Base-by-base conservation (phyloP, 2,329 filamentous ascomycete genomes). In the Trichophyton schoenleinii region DNA sequence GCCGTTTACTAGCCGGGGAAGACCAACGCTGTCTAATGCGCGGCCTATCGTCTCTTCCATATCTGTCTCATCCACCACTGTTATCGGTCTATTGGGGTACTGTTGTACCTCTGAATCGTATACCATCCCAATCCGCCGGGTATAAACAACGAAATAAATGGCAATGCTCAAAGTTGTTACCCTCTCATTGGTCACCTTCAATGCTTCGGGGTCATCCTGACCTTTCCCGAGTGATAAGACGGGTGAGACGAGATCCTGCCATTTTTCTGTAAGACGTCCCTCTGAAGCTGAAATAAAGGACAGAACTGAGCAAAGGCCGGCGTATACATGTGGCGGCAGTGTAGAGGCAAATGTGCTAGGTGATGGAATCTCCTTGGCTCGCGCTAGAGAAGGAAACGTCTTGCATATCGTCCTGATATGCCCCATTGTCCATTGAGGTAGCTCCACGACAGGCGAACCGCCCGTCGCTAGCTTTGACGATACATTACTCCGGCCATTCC, bases 341-440 rank as follows among this genome's bases (percentile, higher is more conserved):
- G 0, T 88, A 90, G 0, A 88, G 86, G 58, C 89, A 82, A 0
- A 95, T 81, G 60, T 90, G 88, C 0, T 87, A 87, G 0, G 83
- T 83, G 2, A 91, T 80, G 3, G 77, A 70, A 7, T 72, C 69
- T 22, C 71, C 72, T 7, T 72, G 69, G 8, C 73, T 74, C 68
- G 68, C 71, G 22, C 70, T 68, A 34, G 68, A 72, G 61, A 70
- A 72, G 15, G 70, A 68, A 5, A 72, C 70, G 36, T 73, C 71
- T 5, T 81, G 79, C 87, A 87, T 9, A 95, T 72, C 62, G 80
- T 81, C 25, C 87, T 81, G 7, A 89, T 83, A 0, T 83, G 80
- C 0, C 86, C 83, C 69, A 85, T 83, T n/a, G 87, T 78, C 88
- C 88, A 95, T 5, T 76, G 73, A 0, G 85, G 84, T 3, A 75